A percentile compares a stretch with the other conserved stretches of the same genome.
These are phyloP conservation scores for Aphanomyces cochlioides DNA, from an alignment of 352 stramenopile species.

Conservation along the genomic window DNA sequence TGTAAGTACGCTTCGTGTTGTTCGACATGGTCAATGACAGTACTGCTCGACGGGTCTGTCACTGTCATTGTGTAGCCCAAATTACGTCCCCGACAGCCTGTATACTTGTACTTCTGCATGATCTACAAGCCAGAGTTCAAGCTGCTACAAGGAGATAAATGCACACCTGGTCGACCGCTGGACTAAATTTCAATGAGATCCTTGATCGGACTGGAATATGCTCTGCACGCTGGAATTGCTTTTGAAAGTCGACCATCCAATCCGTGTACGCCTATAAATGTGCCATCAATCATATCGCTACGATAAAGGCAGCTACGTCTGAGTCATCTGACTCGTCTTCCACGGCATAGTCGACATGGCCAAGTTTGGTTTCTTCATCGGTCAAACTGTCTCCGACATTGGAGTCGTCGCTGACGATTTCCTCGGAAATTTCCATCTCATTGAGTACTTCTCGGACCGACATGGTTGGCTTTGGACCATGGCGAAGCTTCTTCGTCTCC, in stretches of 20 bases:
- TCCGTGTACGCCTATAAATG: not conserved
- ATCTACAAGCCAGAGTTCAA: not conserved
- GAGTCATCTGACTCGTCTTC: not conserved
- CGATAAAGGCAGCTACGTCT: too few species aligned
- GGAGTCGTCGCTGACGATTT: conserved; percentile 21
- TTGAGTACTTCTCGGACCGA: conserved; percentile 13
- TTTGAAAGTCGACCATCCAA: not conserved
- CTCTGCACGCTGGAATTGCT: not conserved
- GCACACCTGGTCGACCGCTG: conserved; percentile 3
- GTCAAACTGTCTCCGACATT: conserved; percentile 15
- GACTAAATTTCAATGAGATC: conserved; percentile 15
- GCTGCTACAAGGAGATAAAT: not conserved
- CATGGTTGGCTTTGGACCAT: conserved; percentile 11
- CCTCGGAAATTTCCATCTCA: not conserved
- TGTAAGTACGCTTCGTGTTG: conserved; percentile 13
- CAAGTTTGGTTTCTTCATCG: conserved; percentile 6
- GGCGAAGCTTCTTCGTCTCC: conserved; percentile 7
- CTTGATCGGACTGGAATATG: not conserved
- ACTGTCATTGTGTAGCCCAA: conserved; percentile 11
- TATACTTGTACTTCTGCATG: conserved; percentile 20
- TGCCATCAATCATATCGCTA: too few species aligned
- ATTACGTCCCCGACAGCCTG: conserved; percentile 11
- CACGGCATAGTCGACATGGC: not conserved
- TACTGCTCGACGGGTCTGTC: not conserved
- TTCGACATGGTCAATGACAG: conserved; percentile 7